Conservation (phyloP, 2,329 filamentous ascomycete species). For the Colletotrichum tamarilloi region DNA sequence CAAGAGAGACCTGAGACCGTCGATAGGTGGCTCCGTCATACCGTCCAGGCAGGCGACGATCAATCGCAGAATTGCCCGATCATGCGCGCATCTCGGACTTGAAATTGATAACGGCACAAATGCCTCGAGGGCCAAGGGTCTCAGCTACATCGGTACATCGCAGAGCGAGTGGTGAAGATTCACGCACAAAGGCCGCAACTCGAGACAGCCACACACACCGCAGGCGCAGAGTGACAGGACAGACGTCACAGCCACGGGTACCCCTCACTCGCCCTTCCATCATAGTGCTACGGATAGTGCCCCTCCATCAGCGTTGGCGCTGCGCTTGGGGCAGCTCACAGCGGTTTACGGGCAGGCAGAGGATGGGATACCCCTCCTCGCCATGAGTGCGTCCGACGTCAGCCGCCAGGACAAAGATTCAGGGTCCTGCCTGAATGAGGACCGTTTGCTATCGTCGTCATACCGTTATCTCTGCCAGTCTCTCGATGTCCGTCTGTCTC, state of each 20-base stretch:
- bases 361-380: constrained; percentile 24
- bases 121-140: constrained; percentile 16
- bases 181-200: constrained; percentile 32
- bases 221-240: neutral
- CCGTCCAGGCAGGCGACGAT: neutral
- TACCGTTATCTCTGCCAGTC: neutral
- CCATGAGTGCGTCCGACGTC: constrained; percentile 12
- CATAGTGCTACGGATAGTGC: neutral
- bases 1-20: neutral
- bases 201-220: constrained; percentile 19
- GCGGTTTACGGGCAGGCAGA: neutral
- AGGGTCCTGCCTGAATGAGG: constrained; percentile 25
- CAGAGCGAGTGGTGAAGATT: constrained; percentile 21
- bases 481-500: neutral
- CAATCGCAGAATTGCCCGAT: neutral
- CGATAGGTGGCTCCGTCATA: neutral
- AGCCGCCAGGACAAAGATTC: constrained; percentile 13
- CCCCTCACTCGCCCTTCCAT: neutral
- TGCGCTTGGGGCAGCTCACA: neutral
- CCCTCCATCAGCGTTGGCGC: constrained; percentile 4
- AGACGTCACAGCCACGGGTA: constrained; percentile 29
- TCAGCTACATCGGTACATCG: constrained; percentile 15
- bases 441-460: neutral
- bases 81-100: neutral
- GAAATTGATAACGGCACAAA: constrained; percentile 3